phyloP scores from a whole-genome alignment of 1,284 basidiomycete genomes.

The Dichomitus squalens region DNA sequence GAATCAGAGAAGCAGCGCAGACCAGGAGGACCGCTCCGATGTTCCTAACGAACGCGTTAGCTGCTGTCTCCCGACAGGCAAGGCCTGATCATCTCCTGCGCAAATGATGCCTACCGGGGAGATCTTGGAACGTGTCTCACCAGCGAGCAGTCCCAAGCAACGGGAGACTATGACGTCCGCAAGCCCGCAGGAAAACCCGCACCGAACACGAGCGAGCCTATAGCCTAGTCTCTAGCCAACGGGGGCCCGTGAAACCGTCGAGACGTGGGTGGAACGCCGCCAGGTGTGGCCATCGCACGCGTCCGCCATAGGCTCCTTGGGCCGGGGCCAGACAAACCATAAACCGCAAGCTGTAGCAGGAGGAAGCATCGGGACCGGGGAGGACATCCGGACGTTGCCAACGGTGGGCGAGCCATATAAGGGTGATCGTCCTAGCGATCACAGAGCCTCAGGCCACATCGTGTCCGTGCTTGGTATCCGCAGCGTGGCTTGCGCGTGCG shows the following conservation, averaged over 20 bases:
- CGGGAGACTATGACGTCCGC: neutral
- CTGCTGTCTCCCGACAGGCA: neutral
- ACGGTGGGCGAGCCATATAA: conserved; percentile 6
- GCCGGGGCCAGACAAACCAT: conserved; percentile 17
- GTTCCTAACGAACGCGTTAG: conserved; percentile 4
- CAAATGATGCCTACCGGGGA: no score
- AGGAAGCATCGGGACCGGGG: conserved; percentile 20
- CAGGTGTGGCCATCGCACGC: neutral
- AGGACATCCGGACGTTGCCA: conserved; percentile 15
- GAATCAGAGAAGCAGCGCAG: neutral
- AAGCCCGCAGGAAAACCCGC: neutral
- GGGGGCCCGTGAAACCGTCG: neutral
- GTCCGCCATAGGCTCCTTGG: conserved; percentile 16
- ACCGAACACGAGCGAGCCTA: neutral
- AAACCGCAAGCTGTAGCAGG: conserved; percentile 11
- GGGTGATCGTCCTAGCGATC: conserved; percentile 23
- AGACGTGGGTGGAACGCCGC: neutral
- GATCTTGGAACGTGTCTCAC: no score
- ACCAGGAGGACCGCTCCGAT: conserved; percentile 15
- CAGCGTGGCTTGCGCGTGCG: neutral
- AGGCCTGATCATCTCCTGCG: neutral
- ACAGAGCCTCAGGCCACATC: neutral
- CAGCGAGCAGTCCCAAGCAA: no score
- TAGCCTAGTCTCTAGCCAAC: neutral
- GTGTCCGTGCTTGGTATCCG: neutral